Percentiles rank a stretch among this genome's conserved stretches.
phyloP scores from a whole-genome alignment of 2,329 filamentous ascomycete species.

The Thermoascus crustaceus region DNA sequence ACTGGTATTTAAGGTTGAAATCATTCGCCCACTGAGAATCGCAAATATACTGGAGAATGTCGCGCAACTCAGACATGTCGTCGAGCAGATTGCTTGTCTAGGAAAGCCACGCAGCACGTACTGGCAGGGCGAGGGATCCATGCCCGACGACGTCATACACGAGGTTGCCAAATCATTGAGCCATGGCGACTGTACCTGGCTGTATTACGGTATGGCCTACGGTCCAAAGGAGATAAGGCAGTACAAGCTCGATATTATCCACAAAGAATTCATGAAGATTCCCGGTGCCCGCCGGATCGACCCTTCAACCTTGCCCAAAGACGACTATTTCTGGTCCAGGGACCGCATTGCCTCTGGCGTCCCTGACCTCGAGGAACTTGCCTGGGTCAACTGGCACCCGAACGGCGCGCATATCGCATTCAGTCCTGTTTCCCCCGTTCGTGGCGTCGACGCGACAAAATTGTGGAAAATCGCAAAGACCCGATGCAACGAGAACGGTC shows the following conservation, averaged over 20 bases:
- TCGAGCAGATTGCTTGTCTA: slow-evolving; percentile 27
- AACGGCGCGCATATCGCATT: slow-evolving; percentile 40
- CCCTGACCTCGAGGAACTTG: slow-evolving; percentile 34
- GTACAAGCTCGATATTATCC: slow-evolving; percentile 22
- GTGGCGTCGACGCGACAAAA: slow-evolving; percentile 33
- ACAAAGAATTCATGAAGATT: slow-evolving; percentile 26
- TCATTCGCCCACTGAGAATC: slow-evolving; percentile 39
- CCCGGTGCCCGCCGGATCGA: slow-evolving; percentile 27
- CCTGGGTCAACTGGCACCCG: slow-evolving; percentile 36
- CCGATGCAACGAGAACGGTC: slow-evolving; percentile 26
- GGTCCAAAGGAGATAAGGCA: slow-evolving; percentile 26
- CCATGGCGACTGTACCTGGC: slow-evolving; percentile 29
- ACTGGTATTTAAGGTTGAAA: slow-evolving; percentile 31
- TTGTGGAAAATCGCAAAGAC: slow-evolving; percentile 30
- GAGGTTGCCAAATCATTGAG: slow-evolving; percentile 19
- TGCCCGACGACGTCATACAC: slow-evolving; percentile 27
- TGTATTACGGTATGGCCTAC: slow-evolving; percentile 30
- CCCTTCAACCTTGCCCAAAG: slow-evolving; percentile 25
- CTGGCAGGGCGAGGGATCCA: slow-evolving; percentile 23
- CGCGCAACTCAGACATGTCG: slow-evolving; percentile 19
- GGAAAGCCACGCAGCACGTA: slow-evolving; percentile 26
- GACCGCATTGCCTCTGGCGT: slow-evolving; percentile 26
- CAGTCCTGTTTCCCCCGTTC: slow-evolving; percentile 40
- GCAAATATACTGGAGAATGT: slow-evolving; percentile 30
- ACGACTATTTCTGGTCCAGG: slow-evolving; percentile 26